phyloP scores from a whole-genome alignment of 1,139 yeast genomes.

The Protomyces macrosporus region DNA sequence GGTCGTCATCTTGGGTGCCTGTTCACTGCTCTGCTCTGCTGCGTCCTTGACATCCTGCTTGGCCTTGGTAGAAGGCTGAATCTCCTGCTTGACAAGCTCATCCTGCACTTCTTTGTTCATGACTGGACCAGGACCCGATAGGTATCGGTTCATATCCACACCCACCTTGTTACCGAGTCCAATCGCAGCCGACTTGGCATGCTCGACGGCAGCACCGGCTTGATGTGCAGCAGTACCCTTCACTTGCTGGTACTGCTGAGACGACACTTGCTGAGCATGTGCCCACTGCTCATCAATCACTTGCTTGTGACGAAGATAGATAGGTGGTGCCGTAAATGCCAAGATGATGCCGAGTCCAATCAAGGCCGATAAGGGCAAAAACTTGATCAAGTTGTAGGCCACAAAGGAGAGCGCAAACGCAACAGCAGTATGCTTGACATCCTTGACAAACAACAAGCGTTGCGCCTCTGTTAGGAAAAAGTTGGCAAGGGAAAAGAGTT shows the following conservation, averaged over 20 bases:
- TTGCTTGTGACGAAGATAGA: constrained; percentile 68
- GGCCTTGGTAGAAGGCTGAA: neutral
- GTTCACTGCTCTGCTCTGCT: neutral
- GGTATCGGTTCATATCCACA: constrained; percentile 11
- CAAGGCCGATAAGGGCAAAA: constrained; percentile 69
- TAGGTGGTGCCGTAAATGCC: constrained; percentile 69
- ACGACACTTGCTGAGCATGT: constrained; percentile 49
- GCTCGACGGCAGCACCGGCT: constrained; percentile 17
- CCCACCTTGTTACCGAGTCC: constrained; percentile 24
- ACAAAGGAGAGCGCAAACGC: constrained; percentile 64
- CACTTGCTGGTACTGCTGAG: constrained; percentile 16
- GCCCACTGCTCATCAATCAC: constrained; percentile 73
- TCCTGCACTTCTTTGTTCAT: constrained; percentile 1
- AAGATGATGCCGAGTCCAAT: constrained; percentile 48
- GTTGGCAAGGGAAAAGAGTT: constrained; percentile 34
- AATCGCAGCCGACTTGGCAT: constrained; percentile 12
- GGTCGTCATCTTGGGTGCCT: neutral
- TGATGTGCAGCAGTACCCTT: constrained; percentile 8
- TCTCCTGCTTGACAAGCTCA: constrained; percentile 9
- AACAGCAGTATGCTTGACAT: constrained; percentile 63
- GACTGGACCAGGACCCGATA: constrained; percentile 20
- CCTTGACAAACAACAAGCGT: constrained; percentile 59
- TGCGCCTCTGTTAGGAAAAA: constrained; percentile 43
- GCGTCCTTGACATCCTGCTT: too few species aligned
- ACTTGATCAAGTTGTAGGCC: constrained; percentile 66